phyloP scores from a whole-genome alignment of 2,329 filamentous ascomycete genomes.

The Chalaropsis thielavioides region DNA sequence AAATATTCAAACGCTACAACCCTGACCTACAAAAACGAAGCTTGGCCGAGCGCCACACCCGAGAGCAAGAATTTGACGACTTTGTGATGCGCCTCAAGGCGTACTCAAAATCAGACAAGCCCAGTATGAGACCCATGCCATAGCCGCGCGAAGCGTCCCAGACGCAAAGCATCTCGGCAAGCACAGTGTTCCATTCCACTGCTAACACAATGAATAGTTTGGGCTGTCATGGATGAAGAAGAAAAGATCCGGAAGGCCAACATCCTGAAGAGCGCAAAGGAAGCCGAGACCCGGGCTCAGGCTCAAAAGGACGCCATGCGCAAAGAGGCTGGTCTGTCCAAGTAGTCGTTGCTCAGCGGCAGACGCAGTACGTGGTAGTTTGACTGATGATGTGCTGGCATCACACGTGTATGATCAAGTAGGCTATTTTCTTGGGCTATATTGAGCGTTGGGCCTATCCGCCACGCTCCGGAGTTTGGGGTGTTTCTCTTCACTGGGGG shows the following conservation, averaged over 20 bases:
- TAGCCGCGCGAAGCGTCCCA: background rate
- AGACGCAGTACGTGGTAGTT: background rate
- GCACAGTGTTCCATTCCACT: background rate
- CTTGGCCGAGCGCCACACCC: conserved; percentile 60
- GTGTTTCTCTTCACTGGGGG: background rate
- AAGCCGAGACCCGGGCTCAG: conserved; percentile 30
- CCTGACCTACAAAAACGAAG: conserved; percentile 84
- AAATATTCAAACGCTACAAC: conserved; percentile 84
- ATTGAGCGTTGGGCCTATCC: background rate
- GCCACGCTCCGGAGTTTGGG: background rate
- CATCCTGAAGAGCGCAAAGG: conserved; percentile 25
- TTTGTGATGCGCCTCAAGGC: conserved; percentile 76
- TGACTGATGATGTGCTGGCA: background rate
- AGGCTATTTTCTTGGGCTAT: background rate
- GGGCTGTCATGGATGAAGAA: conserved; percentile 37
- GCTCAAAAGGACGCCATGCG: conserved; percentile 35
- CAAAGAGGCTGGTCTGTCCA: conserved; percentile 32
- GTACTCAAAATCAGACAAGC: conserved; percentile 80
- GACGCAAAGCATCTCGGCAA: background rate
- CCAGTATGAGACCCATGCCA: conserved; percentile 44
- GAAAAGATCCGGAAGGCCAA: conserved; percentile 30
- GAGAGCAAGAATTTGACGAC: conserved; percentile 74
- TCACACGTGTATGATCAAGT: background rate
- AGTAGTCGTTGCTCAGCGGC: conserved; percentile 20
- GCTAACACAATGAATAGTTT: conserved; percentile 27